Percentiles rank a stretch among this genome's conserved stretches.
Evolutionary conservation across 129 eudicot genomes (phyloP).

Genomic region (Saussurea involucrata): DNA sequence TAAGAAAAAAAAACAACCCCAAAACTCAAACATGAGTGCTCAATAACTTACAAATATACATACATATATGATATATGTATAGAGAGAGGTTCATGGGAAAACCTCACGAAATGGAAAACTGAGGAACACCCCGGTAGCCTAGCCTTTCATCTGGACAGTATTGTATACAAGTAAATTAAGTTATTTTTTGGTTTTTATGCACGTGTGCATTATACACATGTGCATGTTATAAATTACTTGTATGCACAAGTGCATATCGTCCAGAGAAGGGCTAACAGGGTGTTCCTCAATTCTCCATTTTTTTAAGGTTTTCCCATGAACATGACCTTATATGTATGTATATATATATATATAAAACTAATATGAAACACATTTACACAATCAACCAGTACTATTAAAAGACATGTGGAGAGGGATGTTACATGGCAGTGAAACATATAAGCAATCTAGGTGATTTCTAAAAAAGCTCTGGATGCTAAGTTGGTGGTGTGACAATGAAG

Average conservation of each 20-base stretch:
- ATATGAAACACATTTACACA: not conserved
- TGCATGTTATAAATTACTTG: too few relatives aligned
- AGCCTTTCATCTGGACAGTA: too few relatives aligned
- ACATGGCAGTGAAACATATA: not conserved
- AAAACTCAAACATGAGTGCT: not conserved
- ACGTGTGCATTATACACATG: too few relatives aligned
- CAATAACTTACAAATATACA: not conserved
- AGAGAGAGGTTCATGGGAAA: too few relatives aligned
- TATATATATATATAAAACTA: not conserved
- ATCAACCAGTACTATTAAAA: not conserved
- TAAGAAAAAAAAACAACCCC: constrained; percentile 16
- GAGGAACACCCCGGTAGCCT: too few relatives aligned
- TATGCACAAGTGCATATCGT: too few relatives aligned
- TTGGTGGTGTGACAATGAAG: not conserved
- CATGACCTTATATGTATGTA: not conserved
- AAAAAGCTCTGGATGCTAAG: not conserved
- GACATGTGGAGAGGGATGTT: not conserved
- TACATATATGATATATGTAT: not conserved
- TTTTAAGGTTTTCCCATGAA: too few relatives aligned
- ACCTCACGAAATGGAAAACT: too few relatives aligned
- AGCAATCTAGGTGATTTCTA: not conserved
- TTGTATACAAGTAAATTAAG: too few relatives aligned
- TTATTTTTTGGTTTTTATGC: too few relatives aligned
- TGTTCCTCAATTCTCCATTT: too few relatives aligned
- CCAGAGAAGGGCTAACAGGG: too few relatives aligned